Evolutionary conservation across 306 rosid species (phyloP).

Genomic region (Begonia fuchsioides): DNA sequence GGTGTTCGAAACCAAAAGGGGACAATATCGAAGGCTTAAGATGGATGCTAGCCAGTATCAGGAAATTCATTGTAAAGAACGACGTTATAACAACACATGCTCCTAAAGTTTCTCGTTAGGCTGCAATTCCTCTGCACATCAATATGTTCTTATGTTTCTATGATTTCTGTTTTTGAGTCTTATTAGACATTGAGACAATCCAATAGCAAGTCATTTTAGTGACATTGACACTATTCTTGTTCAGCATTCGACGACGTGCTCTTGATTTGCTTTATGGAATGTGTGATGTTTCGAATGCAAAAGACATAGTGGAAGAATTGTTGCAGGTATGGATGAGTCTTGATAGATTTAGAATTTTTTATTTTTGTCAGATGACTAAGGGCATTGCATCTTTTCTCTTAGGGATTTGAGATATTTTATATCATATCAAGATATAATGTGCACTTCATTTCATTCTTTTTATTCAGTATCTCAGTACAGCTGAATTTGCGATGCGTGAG

Average conservation of each 20-base stretch:
- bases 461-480: slow-evolving; percentile 95
- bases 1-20: too few species aligned
- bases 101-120: too few species aligned
- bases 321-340: slow-evolving; percentile 51
- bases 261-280: slow-evolving; percentile 98
- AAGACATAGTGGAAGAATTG: slow-evolving; percentile 95
- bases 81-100: too few species aligned
- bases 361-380: neutral
- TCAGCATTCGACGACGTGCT: slow-evolving; percentile 97
- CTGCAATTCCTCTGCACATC: too few species aligned
- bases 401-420: slow-evolving; percentile 11
- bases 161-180: too few species aligned
- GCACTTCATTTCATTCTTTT: slow-evolving; percentile 20
- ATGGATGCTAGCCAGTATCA: too few species aligned
- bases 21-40: too few species aligned
- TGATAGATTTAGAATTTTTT: neutral
- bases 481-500: slow-evolving; percentile 97
- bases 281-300: slow-evolving; percentile 98
- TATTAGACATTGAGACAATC: too few species aligned
- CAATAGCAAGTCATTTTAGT: too few species aligned
- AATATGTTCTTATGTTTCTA: too few species aligned
- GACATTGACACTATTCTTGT: neutral
- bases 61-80: too few species aligned
- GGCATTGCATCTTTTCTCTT: too few species aligned
- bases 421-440: slow-evolving; percentile 10